These are phyloP conservation scores for Leccinum sublutescens DNA, from an alignment of 768 basidiomycete species.

Conservation along the genomic window DNA sequence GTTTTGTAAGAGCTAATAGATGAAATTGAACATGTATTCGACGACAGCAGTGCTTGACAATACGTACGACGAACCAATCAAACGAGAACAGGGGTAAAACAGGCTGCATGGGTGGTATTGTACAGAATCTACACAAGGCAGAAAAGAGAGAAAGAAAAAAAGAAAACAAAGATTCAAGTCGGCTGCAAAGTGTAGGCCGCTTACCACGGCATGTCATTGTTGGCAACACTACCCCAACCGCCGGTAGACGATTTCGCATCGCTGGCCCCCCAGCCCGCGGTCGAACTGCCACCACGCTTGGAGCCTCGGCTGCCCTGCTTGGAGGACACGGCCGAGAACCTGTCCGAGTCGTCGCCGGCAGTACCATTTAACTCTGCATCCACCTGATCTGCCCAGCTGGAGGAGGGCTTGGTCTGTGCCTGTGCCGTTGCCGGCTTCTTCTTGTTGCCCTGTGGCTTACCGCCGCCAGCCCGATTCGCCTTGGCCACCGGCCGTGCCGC, in stretches of 20 bases:
- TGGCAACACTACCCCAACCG: conserved; percentile 26
- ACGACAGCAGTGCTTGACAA: neutral
- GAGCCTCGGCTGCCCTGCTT: conserved; percentile 9
- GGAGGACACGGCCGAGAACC: conserved; percentile 3
- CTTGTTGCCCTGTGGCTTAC: conserved; percentile 5
- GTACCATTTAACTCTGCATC: conserved; percentile 15
- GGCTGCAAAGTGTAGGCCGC: neutral
- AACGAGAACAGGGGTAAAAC: neutral
- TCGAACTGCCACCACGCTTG: conserved; percentile 12
- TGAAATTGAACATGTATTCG: neutral
- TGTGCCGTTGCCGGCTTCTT: conserved; percentile 4
- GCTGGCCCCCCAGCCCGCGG: conserved; percentile 10
- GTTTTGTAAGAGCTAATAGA: neutral
- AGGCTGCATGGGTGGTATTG: neutral
- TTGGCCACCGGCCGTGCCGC: conserved; percentile 3
- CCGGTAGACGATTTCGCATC: conserved; percentile 19
- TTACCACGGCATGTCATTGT: conserved; percentile 25
- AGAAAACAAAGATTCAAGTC: neutral
- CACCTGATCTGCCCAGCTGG: conserved; percentile 31
- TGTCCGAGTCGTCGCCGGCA: neutral
- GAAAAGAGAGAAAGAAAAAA: neutral
- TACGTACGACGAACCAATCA: conserved; percentile 1
- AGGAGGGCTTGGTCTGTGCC: neutral
- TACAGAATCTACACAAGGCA: neutral
- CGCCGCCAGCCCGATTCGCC: neutral